Conservation (phyloP, 179 eudicot species). For the Patellifolia procumbens region DNA sequence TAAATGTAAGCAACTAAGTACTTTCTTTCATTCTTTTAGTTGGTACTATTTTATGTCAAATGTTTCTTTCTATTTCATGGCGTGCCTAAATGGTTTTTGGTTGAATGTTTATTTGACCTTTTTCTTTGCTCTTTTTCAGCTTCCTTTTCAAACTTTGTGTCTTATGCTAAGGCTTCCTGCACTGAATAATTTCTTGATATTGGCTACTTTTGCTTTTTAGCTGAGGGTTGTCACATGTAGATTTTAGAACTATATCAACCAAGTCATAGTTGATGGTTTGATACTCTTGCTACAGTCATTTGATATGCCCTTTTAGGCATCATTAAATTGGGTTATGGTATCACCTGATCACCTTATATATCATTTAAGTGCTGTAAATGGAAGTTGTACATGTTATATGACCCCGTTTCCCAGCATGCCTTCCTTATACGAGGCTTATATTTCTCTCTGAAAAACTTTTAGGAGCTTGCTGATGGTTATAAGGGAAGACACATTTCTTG, state of each 20-base stretch:
- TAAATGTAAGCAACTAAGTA: conserved; percentile 60
- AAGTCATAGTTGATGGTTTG: background rate
- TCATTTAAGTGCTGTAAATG: background rate
- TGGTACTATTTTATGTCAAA: background rate
- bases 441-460: background rate
- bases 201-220: background rate
- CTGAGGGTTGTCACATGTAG: background rate
- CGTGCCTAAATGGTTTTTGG: background rate
- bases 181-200: background rate
- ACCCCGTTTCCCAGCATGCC: background rate
- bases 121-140: too few relatives aligned
- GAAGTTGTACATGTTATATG: background rate
- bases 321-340: background rate
- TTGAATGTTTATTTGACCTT: background rate
- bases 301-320: background rate
- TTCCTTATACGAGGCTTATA: background rate
- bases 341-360: background rate
- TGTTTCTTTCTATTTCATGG: background rate
- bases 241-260: background rate
- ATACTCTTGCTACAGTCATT: background rate
- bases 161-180: background rate
- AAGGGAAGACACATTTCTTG: background rate
- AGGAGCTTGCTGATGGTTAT: background rate
- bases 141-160: background rate
- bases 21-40: conserved; percentile 2